These are phyloP conservation scores for Fomes fomentarius DNA, from an alignment of 1,284 basidiomycete species.

Conservation along the genomic window DNA sequence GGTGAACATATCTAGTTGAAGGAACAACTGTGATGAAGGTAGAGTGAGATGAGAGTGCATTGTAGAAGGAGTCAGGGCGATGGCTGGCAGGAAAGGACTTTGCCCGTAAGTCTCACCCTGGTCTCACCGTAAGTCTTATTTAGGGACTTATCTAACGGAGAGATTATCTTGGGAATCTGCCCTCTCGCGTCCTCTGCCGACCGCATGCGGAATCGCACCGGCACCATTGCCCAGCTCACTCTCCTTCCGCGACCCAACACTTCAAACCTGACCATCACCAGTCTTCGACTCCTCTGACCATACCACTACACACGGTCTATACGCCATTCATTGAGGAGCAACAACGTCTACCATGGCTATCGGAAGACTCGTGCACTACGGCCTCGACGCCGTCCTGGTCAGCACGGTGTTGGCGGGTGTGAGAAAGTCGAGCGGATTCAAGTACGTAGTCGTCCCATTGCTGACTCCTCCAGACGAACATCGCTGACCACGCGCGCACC, in stretches of 20 bases:
- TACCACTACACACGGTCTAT: background rate
- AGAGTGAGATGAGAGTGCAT: background rate
- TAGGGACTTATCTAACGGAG: background rate
- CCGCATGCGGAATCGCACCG: constrained; percentile 14
- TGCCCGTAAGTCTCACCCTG: no score
- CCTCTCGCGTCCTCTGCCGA: background rate
- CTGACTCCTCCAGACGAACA: background rate
- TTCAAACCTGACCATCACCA: background rate
- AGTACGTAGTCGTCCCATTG: constrained; percentile 53
- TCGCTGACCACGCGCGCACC: background rate
- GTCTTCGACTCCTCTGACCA: background rate
- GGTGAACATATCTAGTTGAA: background rate
- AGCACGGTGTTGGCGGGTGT: constrained; percentile 93
- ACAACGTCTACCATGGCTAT: constrained; percentile 42
- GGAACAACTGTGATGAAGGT: background rate
- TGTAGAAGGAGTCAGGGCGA: no score
- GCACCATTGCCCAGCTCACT: constrained; percentile 3
- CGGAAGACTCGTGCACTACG: constrained; percentile 84
- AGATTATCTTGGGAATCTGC: background rate
- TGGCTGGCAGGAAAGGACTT: no score
- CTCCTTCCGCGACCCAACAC: background rate
- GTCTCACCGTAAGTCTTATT: background rate
- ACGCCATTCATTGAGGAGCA: background rate
- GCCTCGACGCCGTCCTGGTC: constrained; percentile 83
- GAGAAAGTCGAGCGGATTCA: constrained; percentile 87